A percentile compares a stretch with the other conserved stretches of the same genome.
These are phyloP conservation scores for Aspergillus brasiliensis DNA, from an alignment of 2,329 filamentous ascomycete genomes.

Conservation along the genomic window DNA sequence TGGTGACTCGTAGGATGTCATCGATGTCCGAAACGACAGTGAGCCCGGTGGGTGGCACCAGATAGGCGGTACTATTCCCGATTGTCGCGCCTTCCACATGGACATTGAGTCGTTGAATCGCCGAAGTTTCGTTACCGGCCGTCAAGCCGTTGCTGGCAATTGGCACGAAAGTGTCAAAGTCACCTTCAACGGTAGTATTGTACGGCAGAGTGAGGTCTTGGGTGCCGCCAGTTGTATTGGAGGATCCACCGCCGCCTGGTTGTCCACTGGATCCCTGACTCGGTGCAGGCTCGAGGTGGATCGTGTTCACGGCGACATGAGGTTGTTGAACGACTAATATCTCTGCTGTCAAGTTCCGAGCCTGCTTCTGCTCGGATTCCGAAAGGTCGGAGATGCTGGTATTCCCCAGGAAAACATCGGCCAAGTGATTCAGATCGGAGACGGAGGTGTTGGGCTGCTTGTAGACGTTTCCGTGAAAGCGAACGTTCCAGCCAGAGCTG, in stretches of 20 bases:
- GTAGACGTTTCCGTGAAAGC: constrained; percentile 5
- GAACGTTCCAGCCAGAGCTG: constrained; percentile 1
- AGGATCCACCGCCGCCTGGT: not conserved
- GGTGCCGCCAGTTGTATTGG: not conserved
- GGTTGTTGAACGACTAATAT: constrained; percentile 1
- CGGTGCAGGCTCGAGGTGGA: not conserved
- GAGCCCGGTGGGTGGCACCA: not conserved
- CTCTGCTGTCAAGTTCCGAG: not conserved
- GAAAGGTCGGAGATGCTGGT: not conserved
- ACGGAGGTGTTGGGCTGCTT: constrained; percentile 5
- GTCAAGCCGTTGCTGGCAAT: not conserved
- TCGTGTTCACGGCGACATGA: not conserved
- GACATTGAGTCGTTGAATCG: not conserved
- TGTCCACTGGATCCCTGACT: constrained; percentile 1
- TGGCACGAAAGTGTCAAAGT: not conserved
- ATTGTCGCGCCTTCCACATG: not conserved
- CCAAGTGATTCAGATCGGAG: constrained; percentile 2
- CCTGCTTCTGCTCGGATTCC: not conserved
- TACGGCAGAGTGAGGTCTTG: not conserved
- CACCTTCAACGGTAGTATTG: not conserved
- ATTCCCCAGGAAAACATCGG: not conserved
- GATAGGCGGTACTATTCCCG: not conserved
- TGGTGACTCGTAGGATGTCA: constrained; percentile 1
- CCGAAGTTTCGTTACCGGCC: not conserved
- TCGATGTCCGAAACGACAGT: constrained; percentile 5